Conservation (phyloP, 2,329 filamentous ascomycete genomes). For the Rosellinia necatrix region DNA sequence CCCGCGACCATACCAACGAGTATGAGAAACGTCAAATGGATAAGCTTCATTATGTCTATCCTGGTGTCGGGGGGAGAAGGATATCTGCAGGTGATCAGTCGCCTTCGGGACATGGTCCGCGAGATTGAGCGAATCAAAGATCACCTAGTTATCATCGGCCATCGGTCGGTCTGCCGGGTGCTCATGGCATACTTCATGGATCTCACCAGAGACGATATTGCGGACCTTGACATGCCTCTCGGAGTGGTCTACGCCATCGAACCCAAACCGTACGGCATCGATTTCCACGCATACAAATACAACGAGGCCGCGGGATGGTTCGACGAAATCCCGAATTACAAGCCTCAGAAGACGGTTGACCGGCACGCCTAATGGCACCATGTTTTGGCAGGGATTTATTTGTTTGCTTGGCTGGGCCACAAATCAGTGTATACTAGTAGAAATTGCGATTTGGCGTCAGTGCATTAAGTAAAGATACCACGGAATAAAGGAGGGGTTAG, state of each 20-base stretch:
- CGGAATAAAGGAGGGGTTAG: constrained; percentile 18
- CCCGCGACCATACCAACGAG: constrained; percentile 76
- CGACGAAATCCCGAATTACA: constrained; percentile 82
- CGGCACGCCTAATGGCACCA: constrained; percentile 38
- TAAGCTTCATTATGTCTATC: constrained; percentile 96
- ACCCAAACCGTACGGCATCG: constrained; percentile 96
- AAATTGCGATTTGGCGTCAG: constrained; percentile 18
- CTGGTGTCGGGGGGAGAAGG: constrained; percentile 93
- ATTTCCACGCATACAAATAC: constrained; percentile 95
- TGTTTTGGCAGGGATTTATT: neutral
- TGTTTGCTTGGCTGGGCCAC: constrained; percentile 2
- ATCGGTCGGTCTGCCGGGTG: constrained; percentile 89
- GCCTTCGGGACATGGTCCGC: constrained; percentile 90
- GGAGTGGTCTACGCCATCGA: constrained; percentile 95
- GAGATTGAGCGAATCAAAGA: constrained; percentile 98
- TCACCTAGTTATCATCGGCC: constrained; percentile 88
- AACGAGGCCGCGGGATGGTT: constrained; percentile 80
- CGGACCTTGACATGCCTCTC: constrained; percentile 89
- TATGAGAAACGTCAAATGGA: constrained; percentile 78
- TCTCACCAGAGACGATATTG: constrained; percentile 85
- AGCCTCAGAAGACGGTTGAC: constrained; percentile 65
- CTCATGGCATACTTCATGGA: constrained; percentile 97
- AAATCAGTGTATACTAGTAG: constrained; percentile 25
- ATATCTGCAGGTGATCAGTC: constrained; percentile 96
- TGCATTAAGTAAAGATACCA: constrained; percentile 25